Evolutionary conservation across 2,329 filamentous ascomycete genomes (phyloP).

Genomic region (Didymella pinodella): DNA sequence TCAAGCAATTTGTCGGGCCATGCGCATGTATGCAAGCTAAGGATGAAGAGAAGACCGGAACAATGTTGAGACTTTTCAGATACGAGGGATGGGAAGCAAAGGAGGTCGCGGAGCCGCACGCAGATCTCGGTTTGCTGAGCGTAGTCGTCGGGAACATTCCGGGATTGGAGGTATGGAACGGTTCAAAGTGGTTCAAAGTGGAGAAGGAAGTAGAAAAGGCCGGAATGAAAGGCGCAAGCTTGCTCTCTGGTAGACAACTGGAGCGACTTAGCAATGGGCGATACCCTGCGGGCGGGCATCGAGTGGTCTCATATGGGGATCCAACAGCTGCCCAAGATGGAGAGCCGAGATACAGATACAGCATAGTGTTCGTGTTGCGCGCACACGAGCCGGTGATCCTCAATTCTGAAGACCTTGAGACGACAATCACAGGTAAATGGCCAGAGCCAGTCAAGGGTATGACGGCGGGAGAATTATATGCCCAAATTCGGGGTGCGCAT

Average conservation of each 20-base stretch:
- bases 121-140: slow-evolving; percentile 46
- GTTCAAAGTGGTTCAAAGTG: slow-evolving; percentile 34
- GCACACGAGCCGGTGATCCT: slow-evolving; percentile 42
- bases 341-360: slow-evolving; percentile 40
- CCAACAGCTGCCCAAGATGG: neutral
- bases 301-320: slow-evolving; percentile 46
- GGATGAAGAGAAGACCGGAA: slow-evolving; percentile 41
- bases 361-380: slow-evolving; percentile 49
- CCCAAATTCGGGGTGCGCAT: slow-evolving; percentile 40
- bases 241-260: slow-evolving; percentile 45
- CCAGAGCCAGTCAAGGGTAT: slow-evolving; percentile 31
- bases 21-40: slow-evolving; percentile 32
- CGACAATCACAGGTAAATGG: slow-evolving; percentile 43
- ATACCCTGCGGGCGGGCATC: slow-evolving; percentile 45
- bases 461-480: slow-evolving; percentile 45
- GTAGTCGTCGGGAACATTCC: slow-evolving; percentile 48
- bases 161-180: slow-evolving; percentile 49
- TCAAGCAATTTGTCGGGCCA: slow-evolving; percentile 40
- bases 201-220: slow-evolving; percentile 37
- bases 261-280: slow-evolving; percentile 39
- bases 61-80: slow-evolving; percentile 49
- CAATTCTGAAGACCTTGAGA: slow-evolving; percentile 38
- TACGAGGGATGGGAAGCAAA: slow-evolving; percentile 49
- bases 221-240: slow-evolving; percentile 31
- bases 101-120: slow-evolving; percentile 49